Base-by-base conservation (phyloP, 192 early-diverging fungal species). In the Ambispora gerdemannii region DNA sequence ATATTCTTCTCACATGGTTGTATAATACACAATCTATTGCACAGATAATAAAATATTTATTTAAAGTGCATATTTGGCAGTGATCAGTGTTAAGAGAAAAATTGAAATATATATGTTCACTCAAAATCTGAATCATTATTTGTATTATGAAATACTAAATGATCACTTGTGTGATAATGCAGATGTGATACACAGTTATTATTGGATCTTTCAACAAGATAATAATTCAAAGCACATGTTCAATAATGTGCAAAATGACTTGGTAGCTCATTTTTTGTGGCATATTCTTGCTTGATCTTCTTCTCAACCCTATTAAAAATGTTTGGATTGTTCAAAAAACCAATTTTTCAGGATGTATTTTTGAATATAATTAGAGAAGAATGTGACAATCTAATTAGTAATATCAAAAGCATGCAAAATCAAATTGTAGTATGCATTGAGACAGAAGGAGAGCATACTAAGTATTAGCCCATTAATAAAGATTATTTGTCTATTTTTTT, bases 341-440 rank as follows among this genome's bases (percentile, higher is more conserved):
- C 8, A 27, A 60, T 31, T 60, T 60, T 60, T 60, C n/a, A 7
- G 25, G 32, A 33, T 60, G 19, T 60, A n/a, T n/a, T n/a, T n/a
- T n/a, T n/a, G n/a, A n/a, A n/a, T n/a, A n/a, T n/a, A 31, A 28
- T 60, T 60, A 22, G 25, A 33, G 25, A 60, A 33, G 58, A 60
- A 60, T 60, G 25, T 4, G 58, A 60, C 4, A 27, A 28, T 31
- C n/a, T n/a, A 60, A 31, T 60, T 60, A 60, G 32, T 27, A 25
- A 31, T 27, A 60, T 60, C 25, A 60, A 60, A 31, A 60, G 58
- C 58, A 60, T 60, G 58, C 58, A 19, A 60, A 60, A 27, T 60
- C 58, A 31, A n/a, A 33, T 60, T 60, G 19, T 15, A 28, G 2
- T 31, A 28, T 60, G 58, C 0, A 60, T 60, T 28, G 58, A 60